These are phyloP conservation scores for Debaryomyces sp. DNA, from an alignment of 1,139 yeast genomes.

Conservation along the genomic window DNA sequence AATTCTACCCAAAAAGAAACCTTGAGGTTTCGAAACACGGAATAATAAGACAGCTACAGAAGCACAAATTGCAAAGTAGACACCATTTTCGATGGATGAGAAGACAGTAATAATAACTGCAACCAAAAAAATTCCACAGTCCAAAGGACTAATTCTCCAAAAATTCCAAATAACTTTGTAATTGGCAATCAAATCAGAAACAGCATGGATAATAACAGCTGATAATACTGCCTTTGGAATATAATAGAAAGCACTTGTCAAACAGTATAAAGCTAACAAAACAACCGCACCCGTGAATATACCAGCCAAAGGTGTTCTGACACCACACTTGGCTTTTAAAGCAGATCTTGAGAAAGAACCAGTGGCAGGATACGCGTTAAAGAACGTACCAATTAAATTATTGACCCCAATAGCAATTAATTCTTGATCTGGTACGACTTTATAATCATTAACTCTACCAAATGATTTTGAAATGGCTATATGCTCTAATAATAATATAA, in stretches of 20 bases:
- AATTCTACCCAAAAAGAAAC: slow-evolving; percentile 80
- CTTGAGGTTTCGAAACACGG: slow-evolving; percentile 78
- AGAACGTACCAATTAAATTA: slow-evolving; percentile 87
- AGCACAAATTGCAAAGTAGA: slow-evolving; percentile 87
- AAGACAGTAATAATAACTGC: slow-evolving; percentile 83
- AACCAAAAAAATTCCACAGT: slow-evolving; percentile 71
- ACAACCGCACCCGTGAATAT: slow-evolving; percentile 89
- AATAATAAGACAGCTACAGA: slow-evolving; percentile 75
- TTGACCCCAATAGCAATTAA: slow-evolving; percentile 92
- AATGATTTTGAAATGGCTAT: slow-evolving; percentile 93
- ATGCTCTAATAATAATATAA: slow-evolving; percentile 84
- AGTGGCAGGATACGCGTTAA: slow-evolving; percentile 93
- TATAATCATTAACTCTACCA: slow-evolving; percentile 90
- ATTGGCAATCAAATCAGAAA: slow-evolving; percentile 78
- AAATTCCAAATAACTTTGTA: slow-evolving; percentile 72
- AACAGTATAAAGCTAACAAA: slow-evolving; percentile 78
- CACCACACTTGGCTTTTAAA: slow-evolving; percentile 92
- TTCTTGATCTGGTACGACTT: slow-evolving; percentile 91
- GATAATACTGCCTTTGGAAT: slow-evolving; percentile 87
- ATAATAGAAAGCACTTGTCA: slow-evolving; percentile 81
- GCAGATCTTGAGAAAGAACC: slow-evolving; percentile 97
- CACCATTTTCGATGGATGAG: slow-evolving; percentile 82
- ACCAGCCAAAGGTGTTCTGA: slow-evolving; percentile 92
- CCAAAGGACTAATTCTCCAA: slow-evolving; percentile 78
- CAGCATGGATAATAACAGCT: slow-evolving; percentile 94